Evolutionary conservation across 129 eudicot genomes (phyloP), one percentile per base, ranked within the genome.

Genomic region (Flaveria bidentis): DNA sequence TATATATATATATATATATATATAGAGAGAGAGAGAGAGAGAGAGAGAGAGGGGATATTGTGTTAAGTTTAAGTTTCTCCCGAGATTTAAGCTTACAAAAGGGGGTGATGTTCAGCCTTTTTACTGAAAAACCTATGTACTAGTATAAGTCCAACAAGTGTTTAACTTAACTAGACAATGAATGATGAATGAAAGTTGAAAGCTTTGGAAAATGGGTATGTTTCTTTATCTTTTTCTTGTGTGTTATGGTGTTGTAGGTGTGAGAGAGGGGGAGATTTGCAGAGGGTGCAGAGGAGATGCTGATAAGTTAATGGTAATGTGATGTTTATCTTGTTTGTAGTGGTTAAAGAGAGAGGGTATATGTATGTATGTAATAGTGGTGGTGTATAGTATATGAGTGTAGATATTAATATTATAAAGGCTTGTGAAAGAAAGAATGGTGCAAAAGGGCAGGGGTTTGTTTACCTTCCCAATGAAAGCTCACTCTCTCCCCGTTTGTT

Each of bases 381-480:
- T 55, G 11, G 68, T 22, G 69, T 44, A 60, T 58, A 44, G 67
- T 74, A 9, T 1, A 1, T 42, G 26, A 41, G 78, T 60, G 55
- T 45, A 45, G 49, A 44, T 2, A 8, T 6, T 8, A 44, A 10
- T 45, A 45, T 9, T 8, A 8, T 45, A 45, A 14, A 74, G 61
- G 28, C 16, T 23, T 79, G 77, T 72, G 78, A 51, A 68, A 72
- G 76, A 64, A 66, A 78, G 71, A 61, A 45, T 56, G 78, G 85
- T 75, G 72, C 63, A 76, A 76, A 76, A 11, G 73, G 73, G 12
- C 51, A 53, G 39, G 46, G 23, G 25, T 2, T 11, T 3, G 53
- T 66, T 91, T 89, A 86, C 95, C 90, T 92, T 92, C 97, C 97
- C 97, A 68, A 89, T 89, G 97, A 85, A 84, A 45, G 50, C 50